Evolutionary conservation across 306 rosid species (phyloP).

Genomic region (Fagus crenata): DNA sequence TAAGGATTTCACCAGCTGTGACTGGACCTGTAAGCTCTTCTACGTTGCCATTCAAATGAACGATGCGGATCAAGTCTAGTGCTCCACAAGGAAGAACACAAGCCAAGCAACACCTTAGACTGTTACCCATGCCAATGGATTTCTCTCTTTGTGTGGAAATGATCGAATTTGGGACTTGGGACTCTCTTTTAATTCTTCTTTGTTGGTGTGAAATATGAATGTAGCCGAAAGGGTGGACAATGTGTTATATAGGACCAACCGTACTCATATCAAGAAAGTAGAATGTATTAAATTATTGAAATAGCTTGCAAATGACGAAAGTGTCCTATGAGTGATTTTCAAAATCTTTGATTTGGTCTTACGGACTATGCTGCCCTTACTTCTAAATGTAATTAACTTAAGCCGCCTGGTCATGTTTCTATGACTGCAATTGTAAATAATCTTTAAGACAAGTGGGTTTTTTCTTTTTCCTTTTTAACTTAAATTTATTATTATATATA

Average conservation of each 20-base stretch:
- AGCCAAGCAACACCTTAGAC: constrained; percentile 89
- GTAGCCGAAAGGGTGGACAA: constrained; percentile 16
- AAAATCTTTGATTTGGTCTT: constrained; percentile 4
- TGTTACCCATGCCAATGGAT: constrained; percentile 64
- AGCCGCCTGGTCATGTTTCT: constrained; percentile 43
- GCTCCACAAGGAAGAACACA: constrained; percentile 97
- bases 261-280: constrained; percentile 32
- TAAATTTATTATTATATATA: too few species aligned
- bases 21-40: constrained; percentile 72
- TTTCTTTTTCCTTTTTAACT: background rate
- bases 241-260: constrained; percentile 47
- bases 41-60: constrained; percentile 79
- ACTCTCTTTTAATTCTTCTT: background rate
- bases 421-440: background rate
- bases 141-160: constrained; percentile 9
- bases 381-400: constrained; percentile 25
- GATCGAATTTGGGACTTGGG: background rate
- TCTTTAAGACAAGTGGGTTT: constrained; percentile 6
- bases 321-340: constrained; percentile 40
- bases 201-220: background rate
- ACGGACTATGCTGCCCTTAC: constrained; percentile 35
- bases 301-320: constrained; percentile 38
- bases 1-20: constrained; percentile 72
- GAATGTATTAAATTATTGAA: constrained; percentile 16
- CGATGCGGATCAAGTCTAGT: constrained; percentile 80